Evolutionary conservation across 768 basidiomycete genomes (phyloP).

Genomic region (Boletellus ananas): DNA sequence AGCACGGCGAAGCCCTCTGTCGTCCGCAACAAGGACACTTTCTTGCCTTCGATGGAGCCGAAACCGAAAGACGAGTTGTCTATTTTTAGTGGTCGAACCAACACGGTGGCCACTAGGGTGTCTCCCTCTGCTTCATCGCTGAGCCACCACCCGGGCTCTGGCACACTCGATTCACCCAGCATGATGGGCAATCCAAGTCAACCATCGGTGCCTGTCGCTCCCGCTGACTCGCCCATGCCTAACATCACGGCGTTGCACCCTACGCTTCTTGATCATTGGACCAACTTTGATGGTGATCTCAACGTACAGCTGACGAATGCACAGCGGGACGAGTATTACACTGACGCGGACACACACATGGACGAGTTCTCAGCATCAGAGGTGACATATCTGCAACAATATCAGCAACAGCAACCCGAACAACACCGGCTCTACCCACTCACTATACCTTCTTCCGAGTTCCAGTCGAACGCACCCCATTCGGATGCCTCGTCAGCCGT

Average conservation of each 20-base stretch:
- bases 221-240: conserved; percentile 11
- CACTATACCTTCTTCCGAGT: conserved; percentile 19
- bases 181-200: conserved; percentile 28
- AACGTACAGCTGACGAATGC: conserved; percentile 44
- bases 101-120: conserved; percentile 52
- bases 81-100: conserved; percentile 74
- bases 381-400: not conserved
- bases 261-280: conserved; percentile 51
- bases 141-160: not conserved
- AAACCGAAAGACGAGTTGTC: conserved; percentile 65
- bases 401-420: conserved; percentile 16
- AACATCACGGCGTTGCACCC: conserved; percentile 51
- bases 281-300: conserved; percentile 54
- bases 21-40: conserved; percentile 52
- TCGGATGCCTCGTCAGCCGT: not conserved
- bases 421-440: conserved; percentile 23
- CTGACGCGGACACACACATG: conserved; percentile 20
- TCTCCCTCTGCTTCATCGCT: conserved; percentile 25
- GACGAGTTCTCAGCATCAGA: conserved; percentile 4
- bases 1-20: conserved; percentile 43
- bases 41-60: conserved; percentile 43
- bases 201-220: conserved; percentile 31
- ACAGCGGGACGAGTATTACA: conserved; percentile 23
- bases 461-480: conserved; percentile 6
- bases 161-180: not conserved